Base-by-base conservation (phyloP, 1,284 basidiomycete species). In the Grifola frondosa region DNA sequence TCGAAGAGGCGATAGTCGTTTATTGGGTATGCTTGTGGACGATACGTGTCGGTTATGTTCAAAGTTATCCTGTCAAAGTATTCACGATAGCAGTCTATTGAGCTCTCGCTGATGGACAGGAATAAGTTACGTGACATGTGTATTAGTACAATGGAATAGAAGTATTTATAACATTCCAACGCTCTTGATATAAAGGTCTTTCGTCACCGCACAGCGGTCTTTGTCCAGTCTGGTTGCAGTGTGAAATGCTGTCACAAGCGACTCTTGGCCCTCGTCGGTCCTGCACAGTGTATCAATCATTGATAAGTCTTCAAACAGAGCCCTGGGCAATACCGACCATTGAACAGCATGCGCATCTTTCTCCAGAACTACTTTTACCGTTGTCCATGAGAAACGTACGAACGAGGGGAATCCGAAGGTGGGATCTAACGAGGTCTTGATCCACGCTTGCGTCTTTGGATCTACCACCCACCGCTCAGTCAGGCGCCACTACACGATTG, bases 371-470 rank as follows among this genome's bases (percentile, higher is more conserved):
- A 92, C 81, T 61, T 95, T 96, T 48, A 95, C 82, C 0, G 96
- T 97, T 1, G 89, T 85, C 96, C 96, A 99, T 6, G 91, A 95
- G 69, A 99, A 99, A 11, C 97, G 81, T 5, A 86, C 94, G 33
- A 98, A 70, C 10, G 83, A 88, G 0, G 95, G 94, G 62, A 85
- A 97, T 3, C 96, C 96, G 62, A 99, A 99, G 1, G 93, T 88
- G 1, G 86, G 87, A 46, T 98, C 88, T 13, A 97, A 60, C 2
- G 86, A 78, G 3, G 74, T 66, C 52, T 80, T 81, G 16, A 99
- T 73, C 84, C 89, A 99, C 1, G 81, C 82, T 57, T 95, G 83
- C 0, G 96, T 98, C 57, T 88, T 91, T 0, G 97, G 96, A 64
- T 99, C 96, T 85, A 60, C 20, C 37, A n/a, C n/a, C n/a, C n/a